Evolutionary conservation across 2,329 filamentous ascomycete genomes (phyloP), one percentile per base, ranked within the genome.

Genomic region (Pseudocercospora fijiensis): DNA sequence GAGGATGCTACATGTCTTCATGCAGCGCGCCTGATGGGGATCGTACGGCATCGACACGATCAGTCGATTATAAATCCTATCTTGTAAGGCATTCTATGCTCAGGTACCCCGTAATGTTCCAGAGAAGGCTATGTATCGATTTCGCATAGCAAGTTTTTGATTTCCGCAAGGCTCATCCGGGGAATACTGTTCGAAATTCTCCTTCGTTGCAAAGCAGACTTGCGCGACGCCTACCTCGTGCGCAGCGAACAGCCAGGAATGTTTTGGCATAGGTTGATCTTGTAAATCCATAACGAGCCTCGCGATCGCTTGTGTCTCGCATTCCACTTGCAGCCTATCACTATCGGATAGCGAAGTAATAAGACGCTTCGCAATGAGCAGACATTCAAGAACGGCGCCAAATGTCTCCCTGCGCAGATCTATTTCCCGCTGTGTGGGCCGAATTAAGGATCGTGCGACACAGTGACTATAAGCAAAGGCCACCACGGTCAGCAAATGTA

Each of bases 251-350:
- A 73, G 67, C 71, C 73, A 76, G 7, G 69, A 73, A 67, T 67
- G 69, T 60, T 13, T 57, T 30, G 65, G 58, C 24, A 33, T 53
- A 24, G 61, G 73, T 66, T 67, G 69, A 27, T 59, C 58, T 47
- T 76, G 72, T 30, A 77, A 49, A 1, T 73, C 70, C 4, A 75
- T n/a, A 37, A 77, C 69, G 24, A 73, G 58, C n/a, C 62, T 59
- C 9, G 71, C 73, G 28, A 75, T 57, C 1, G 52, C 56, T 49
- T 76, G 75, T 6, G 69, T 69, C 37, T 74, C 70, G 3, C 59
- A 57, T 57, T 77, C 76, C 4, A 77, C n/a, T 13, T 61, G 58
- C 11, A 58, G 24, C 20, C 75, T 55, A 18, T 72, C 66, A 8
- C 41, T 18, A 20, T 70, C 69, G 33, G 64, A 64, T 6, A 71